Evolutionary conservation across 352 stramenopile species (phyloP).

Genomic region (Globisporangium recalcitrans): DNA sequence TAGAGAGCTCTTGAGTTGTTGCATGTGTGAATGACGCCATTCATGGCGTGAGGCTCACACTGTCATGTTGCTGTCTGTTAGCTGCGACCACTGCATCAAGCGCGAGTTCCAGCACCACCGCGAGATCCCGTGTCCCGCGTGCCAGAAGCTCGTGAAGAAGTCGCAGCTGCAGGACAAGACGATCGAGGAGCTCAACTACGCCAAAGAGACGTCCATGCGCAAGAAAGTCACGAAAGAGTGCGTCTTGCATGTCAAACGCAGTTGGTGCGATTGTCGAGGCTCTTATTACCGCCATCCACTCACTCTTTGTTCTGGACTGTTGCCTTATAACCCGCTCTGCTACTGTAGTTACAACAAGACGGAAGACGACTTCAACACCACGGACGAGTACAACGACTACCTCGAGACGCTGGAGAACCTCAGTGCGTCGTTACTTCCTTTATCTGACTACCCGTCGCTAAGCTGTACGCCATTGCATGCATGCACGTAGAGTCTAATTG

Average conservation of each 20-base stretch:
- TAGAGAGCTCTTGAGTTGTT: not conserved
- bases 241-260: slow-evolving; percentile 3
- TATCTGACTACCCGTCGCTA: not conserved
- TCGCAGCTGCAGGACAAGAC: slow-evolving; percentile 87
- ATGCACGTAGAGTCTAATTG: not conserved
- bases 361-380: slow-evolving; percentile 82
- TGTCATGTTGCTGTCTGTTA: slow-evolving; percentile 18
- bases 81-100: slow-evolving; percentile 83
- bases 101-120: slow-evolving; percentile 85
- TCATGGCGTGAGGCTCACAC: no score
- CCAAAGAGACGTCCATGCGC: slow-evolving; percentile 81
- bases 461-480: not conserved
- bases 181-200: slow-evolving; percentile 85
- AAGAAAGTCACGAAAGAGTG: slow-evolving; percentile 87
- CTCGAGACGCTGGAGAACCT: slow-evolving; percentile 82
- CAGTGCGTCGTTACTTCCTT: slow-evolving; percentile 35
- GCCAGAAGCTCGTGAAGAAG: slow-evolving; percentile 85
- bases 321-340: not conserved
- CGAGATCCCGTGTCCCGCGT: slow-evolving; percentile 78
- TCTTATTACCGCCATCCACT: not conserved
- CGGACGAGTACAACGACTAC: slow-evolving; percentile 87
- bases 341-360: slow-evolving; percentile 79
- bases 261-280: not conserved
- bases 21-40: not conserved
- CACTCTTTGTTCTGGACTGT: not conserved